Percentiles rank a stretch among this genome's conserved stretches.
Conservation (phyloP, 1,139 yeast species). For the Suhomyces yuchorum region DNA sequence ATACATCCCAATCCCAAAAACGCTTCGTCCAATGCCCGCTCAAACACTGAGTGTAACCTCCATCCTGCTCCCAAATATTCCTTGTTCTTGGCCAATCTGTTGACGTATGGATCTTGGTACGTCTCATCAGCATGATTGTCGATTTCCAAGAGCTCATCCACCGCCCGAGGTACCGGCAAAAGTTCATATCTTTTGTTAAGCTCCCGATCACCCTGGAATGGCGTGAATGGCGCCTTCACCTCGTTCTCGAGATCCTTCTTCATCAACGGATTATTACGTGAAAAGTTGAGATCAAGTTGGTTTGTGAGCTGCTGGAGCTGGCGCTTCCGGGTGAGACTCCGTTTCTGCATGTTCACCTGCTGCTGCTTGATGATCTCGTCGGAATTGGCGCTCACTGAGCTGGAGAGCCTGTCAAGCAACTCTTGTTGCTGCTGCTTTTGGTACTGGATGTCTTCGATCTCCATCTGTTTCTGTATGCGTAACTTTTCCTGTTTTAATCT, state of each 20-base stretch:
- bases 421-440: slow-evolving; percentile 66
- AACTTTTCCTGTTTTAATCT: slow-evolving; percentile 62
- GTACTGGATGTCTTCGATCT: slow-evolving; percentile 61
- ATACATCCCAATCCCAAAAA: slow-evolving; percentile 86
- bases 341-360: slow-evolving; percentile 50
- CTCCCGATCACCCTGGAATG: slow-evolving; percentile 89
- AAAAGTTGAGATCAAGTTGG: slow-evolving; percentile 47
- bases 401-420: slow-evolving; percentile 67
- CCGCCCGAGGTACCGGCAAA: slow-evolving; percentile 27
- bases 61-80: slow-evolving; percentile 88
- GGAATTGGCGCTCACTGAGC: slow-evolving; percentile 50
- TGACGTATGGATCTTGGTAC: slow-evolving; percentile 49
- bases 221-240: slow-evolving; percentile 74
- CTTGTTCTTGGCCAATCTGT: slow-evolving; percentile 60
- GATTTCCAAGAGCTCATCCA: slow-evolving; percentile 43
- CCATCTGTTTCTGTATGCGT: slow-evolving; percentile 67
- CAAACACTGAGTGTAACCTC: slow-evolving; percentile 66
- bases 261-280: slow-evolving; percentile 29
- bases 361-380: slow-evolving; percentile 53
- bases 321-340: slow-evolving; percentile 65
- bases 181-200: slow-evolving; percentile 39
- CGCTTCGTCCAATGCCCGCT: slow-evolving; percentile 82
- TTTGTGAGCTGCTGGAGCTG: slow-evolving; percentile 66
- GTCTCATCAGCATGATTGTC: slow-evolving; percentile 56
- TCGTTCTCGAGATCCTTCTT: slow-evolving; percentile 25